Evolutionary conservation across 257 asterid genomes (phyloP).

Genomic region (Fraxinus quadrangulata): DNA sequence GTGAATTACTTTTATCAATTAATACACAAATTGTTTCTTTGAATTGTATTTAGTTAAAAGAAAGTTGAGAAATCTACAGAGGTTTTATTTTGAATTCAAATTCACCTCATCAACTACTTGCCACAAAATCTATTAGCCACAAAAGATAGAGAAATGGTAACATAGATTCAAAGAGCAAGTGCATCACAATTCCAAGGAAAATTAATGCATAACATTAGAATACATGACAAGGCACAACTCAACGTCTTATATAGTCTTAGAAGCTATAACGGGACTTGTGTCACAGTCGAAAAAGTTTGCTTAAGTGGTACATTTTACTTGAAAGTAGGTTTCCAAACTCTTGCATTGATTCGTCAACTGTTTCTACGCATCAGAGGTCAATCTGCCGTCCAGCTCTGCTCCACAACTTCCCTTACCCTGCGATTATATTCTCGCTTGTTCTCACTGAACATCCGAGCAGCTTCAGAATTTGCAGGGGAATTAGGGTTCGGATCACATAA

Average conservation of each 20-base stretch:
- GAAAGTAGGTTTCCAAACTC: conserved; percentile 26
- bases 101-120: no score
- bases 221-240: conserved; percentile 36
- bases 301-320: conserved; percentile 25
- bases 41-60: conserved; percentile 11
- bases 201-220: conserved; percentile 24
- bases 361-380: conserved; percentile 25
- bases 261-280: conserved; percentile 21
- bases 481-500: conserved; percentile 89
- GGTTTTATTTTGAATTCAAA: no score
- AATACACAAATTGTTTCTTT: background rate
- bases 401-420: conserved; percentile 73
- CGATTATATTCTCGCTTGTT: conserved; percentile 80
- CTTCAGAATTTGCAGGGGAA: conserved; percentile 88
- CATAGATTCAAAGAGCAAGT: background rate
- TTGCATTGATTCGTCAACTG: background rate
- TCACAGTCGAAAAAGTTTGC: conserved; percentile 27
- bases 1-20: background rate
- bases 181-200: conserved; percentile 21
- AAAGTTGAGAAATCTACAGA: background rate
- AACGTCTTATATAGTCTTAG: conserved; percentile 30
- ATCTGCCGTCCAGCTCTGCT: conserved; percentile 93
- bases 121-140: no score
- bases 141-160: no score
- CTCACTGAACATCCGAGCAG: conserved; percentile 84